A percentile compares a stretch with the other conserved stretches of the same genome.
Evolutionary conservation across 306 rosid genomes (phyloP).

Genomic region (Amphicarpaea edgeworthii): DNA sequence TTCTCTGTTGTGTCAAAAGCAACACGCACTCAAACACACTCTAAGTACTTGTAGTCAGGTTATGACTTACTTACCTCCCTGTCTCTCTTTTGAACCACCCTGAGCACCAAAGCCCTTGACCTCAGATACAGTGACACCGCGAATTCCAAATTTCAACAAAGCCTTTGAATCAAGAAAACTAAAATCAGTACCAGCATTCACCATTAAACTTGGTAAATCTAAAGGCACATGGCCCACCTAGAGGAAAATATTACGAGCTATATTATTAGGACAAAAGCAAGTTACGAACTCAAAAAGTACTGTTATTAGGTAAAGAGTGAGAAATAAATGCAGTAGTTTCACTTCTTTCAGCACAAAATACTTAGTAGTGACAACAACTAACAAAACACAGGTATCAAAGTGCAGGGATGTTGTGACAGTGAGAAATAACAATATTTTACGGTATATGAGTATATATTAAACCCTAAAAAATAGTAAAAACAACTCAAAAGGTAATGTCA

Average conservation of each 20-base stretch:
- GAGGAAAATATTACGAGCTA: neutral
- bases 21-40: no score
- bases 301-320: neutral
- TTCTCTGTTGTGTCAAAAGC: no score
- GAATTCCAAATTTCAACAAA: conserved; percentile 85
- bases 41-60: conserved; percentile 18
- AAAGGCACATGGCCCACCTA: neutral
- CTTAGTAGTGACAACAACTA: neutral
- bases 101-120: conserved; percentile 95
- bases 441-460: neutral
- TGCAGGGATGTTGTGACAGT: neutral
- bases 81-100: conserved; percentile 95
- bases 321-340: neutral
- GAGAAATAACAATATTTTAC: neutral
- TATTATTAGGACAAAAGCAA: conserved; percentile 23
- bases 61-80: conserved; percentile 80
- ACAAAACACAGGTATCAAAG: conserved; percentile 16
- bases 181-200: conserved; percentile 29
- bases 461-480: neutral
- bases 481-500: conserved; percentile 44
- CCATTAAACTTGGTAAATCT: conserved; percentile 24
- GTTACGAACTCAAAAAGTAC: neutral
- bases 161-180: conserved; percentile 59
- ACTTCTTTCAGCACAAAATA: neutral
- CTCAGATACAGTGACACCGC: conserved; percentile 91